Base-by-base conservation (phyloP, 805 yeast genomes). In the Yarrowia keelungensis region DNA sequence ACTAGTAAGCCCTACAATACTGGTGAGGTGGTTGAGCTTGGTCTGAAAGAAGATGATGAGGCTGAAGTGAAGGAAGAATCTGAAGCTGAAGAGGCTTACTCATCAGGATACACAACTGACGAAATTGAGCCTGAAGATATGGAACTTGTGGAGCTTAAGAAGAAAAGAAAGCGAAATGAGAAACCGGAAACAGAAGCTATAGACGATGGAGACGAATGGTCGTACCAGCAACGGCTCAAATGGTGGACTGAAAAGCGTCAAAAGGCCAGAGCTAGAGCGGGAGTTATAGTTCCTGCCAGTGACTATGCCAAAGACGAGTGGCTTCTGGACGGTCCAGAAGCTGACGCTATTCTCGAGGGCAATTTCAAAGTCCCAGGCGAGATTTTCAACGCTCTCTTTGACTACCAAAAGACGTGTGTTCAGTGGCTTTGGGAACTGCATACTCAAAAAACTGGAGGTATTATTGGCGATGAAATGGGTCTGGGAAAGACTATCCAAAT, bases 401-500 rank as follows among this genome's bases (percentile, higher is more conserved):
- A 91, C 71, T 95, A 95, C 76, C 99, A 95, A 74, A 91, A 91
- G 74, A 95, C 98, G 0, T 92, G 98, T 71, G 98, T 95, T 1
- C 97, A 95, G 74, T 94, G 99, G 99, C 84, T 95, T 1, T 93
- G 96, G 89, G 99, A 95, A 75, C 81, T 95, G n/a, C 89, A 90
- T 74, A 83, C 87, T 22, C 98, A 95, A 76, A 87, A 86, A 62
- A 89, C 93, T 2, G 99, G 99, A 2, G 99, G 99, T 0, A 95
- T 95, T 26, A 84, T 95, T 49, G 98, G 98, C 35, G 99, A 95
- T 78, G 99, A 95, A 77, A 95, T 95, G 99, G 99, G 99, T 0
- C 79, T 95, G 16, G 99, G 99, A 1, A 95, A 95, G 75, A 95
- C 99, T 0, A 89, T 95, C 64, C 98, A 95, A 76, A 85, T 95